phyloP scores from a whole-genome alignment of 495 filamentous ascomycete genomes.

The Penicillium cinerascens region DNA sequence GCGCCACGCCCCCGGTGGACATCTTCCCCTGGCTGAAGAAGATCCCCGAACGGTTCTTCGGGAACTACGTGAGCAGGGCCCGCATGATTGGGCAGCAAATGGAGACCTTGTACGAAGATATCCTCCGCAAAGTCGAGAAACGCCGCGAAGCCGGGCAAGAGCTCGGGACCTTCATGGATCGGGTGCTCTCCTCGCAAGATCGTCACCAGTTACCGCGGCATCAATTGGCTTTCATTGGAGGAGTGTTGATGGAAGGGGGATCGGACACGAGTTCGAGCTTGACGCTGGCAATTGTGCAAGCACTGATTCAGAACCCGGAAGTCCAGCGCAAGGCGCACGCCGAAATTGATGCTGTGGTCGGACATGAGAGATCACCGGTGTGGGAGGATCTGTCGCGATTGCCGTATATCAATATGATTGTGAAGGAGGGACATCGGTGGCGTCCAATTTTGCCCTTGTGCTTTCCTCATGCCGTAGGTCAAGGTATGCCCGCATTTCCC shows the following conservation, averaged over 20 bases:
- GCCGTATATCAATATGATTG: conserved; percentile 38
- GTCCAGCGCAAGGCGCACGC: conserved; percentile 34
- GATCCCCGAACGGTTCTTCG: conserved; percentile 40
- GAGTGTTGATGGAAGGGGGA: conserved; percentile 42
- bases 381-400: conserved; percentile 35
- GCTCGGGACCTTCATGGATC: conserved; percentile 38
- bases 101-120: conserved; percentile 32
- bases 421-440: conserved; percentile 42
- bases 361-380: conserved; percentile 28
- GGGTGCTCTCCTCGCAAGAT: conserved; percentile 40
- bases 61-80: conserved; percentile 37
- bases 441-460: conserved; percentile 30
- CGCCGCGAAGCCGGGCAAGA: conserved; percentile 11
- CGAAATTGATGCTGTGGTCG: conserved; percentile 31
- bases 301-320: conserved; percentile 38
- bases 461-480: conserved; percentile 24
- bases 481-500: too few species aligned
- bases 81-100: conserved; percentile 36
- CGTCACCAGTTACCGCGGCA: conserved; percentile 29
- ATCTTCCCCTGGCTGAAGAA: conserved; percentile 41
- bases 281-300: conserved; percentile 40
- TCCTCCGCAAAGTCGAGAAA: conserved; percentile 11
- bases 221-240: conserved; percentile 35
- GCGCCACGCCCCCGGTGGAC: conserved; percentile 51
- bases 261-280: conserved; percentile 41